Conservation (phyloP, 2,329 filamentous ascomycete genomes). For the Aspergillus sergii region DNA sequence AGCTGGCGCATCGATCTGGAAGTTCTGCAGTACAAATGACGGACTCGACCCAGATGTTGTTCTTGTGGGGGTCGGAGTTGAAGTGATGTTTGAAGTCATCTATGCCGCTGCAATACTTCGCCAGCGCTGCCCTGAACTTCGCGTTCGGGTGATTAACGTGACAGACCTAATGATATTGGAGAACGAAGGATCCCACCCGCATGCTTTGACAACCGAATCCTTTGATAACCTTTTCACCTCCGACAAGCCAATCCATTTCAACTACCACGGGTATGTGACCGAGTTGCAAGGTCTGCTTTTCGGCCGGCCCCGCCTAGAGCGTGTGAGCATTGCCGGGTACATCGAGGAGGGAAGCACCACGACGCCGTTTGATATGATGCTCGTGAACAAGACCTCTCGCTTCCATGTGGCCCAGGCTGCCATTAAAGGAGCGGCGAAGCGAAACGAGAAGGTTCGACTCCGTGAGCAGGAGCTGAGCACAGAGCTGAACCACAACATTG, state of each 20-base stretch:
- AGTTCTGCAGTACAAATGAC: slow-evolving; percentile 61
- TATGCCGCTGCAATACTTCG: slow-evolving; percentile 61
- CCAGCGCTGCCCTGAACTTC: slow-evolving; percentile 53
- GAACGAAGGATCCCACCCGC: slow-evolving; percentile 59
- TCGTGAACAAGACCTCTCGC: slow-evolving; percentile 61
- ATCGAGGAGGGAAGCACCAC: slow-evolving; percentile 68
- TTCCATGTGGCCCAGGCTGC: slow-evolving; percentile 63
- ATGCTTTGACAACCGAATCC: slow-evolving; percentile 55
- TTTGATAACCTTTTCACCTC: slow-evolving; percentile 62
- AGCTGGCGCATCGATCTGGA: slow-evolving; percentile 62
- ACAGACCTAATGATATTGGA: slow-evolving; percentile 67
- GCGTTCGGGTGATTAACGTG: slow-evolving; percentile 66
- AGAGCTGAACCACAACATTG: slow-evolving; percentile 53
- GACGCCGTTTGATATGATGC: slow-evolving; percentile 71
- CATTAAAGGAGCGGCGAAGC: slow-evolving; percentile 50
- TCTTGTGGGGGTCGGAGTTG: slow-evolving; percentile 65
- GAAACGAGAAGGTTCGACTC: slow-evolving; percentile 52
- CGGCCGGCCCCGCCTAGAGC: slow-evolving; percentile 54
- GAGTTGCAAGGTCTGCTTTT: slow-evolving; percentile 66
- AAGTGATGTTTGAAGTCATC: slow-evolving; percentile 67
- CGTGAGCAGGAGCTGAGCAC: slow-evolving; percentile 50
- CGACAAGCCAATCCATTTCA: slow-evolving; percentile 62
- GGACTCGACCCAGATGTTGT: slow-evolving; percentile 64
- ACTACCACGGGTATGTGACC: slow-evolving; percentile 67
- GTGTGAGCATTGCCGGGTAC: slow-evolving; percentile 62